phyloP scores from a whole-genome alignment of 441 rosid genomes.

The Erysimum pusillum region DNA sequence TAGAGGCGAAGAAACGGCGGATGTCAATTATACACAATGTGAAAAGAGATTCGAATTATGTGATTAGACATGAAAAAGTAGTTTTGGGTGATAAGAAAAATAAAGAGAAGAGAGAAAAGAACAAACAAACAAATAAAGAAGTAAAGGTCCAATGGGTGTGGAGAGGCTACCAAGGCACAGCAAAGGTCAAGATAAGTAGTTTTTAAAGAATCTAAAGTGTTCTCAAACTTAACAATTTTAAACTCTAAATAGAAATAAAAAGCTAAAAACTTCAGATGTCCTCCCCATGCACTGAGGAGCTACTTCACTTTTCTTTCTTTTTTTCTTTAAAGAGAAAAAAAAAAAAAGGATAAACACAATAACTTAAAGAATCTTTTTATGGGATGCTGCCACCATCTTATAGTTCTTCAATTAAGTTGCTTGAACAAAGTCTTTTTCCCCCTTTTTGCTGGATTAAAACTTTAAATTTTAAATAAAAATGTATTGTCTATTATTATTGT shows the following conservation, averaged over 20 bases:
- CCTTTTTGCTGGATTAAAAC: not conserved
- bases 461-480: not conserved
- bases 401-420: slow-evolving; percentile 18
- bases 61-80: slow-evolving; percentile 43
- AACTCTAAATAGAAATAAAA: slow-evolving; percentile 9
- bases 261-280: slow-evolving; percentile 37
- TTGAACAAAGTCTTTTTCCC: not conserved
- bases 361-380: slow-evolving; percentile 41
- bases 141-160: slow-evolving; percentile 46
- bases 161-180: slow-evolving; percentile 49
- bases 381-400: slow-evolving; percentile 43
- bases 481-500: not conserved
- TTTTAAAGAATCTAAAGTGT: slow-evolving; percentile 42
- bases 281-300: slow-evolving; percentile 61
- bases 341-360: slow-evolving; percentile 23
- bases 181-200: slow-evolving; percentile 46
- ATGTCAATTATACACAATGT: slow-evolving; percentile 36
- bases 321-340: not conserved
- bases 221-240: slow-evolving; percentile 24
- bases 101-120: slow-evolving; percentile 27
- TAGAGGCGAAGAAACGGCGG: slow-evolving; percentile 41
- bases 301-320: slow-evolving; percentile 43
- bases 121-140: slow-evolving; percentile 42
- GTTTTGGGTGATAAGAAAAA: slow-evolving; percentile 34
- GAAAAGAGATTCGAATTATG: slow-evolving; percentile 42